Base-by-base conservation (phyloP, 2,329 filamentous ascomycete genomes). In the Alternaria brassicicola region DNA sequence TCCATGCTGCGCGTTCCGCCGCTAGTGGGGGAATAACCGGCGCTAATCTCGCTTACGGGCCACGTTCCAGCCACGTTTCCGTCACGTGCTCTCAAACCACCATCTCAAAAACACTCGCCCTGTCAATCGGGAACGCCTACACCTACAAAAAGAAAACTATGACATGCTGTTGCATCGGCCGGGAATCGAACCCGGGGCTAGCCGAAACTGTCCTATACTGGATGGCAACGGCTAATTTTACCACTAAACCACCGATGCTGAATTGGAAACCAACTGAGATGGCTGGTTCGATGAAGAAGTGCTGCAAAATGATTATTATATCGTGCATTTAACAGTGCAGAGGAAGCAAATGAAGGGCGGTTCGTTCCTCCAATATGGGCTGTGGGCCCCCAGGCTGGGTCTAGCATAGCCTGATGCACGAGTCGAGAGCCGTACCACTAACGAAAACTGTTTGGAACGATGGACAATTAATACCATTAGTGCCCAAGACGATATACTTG, bases 181-280 rank as follows among this genome's bases (percentile, higher is more conserved):
- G 43, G 26, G 23, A 52, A 59, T 59, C 61, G 61, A 61, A 63
- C 61, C 58, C 61, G 61, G 61, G 61, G 61, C 61, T 63, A 63
- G 61, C 61, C 61, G 61, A 53, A 50, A 43, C 30, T 56, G 47
- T 36, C 17, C 59, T 56, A 26, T 38, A 10, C 30, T 7, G 52
- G n/a, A 50, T 63, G 61, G 61, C 61, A 64, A 64, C 61, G 61
- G 61, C 61, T 64, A 64, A 64, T 64, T 64, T 64, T 64, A 64
- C 61, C 61, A 64, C 61, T 62, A 64, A 64, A 64, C 61, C 61
- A 63, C 58, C 61, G 58, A 63, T 63, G 61, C 61, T 21, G 19
- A 17, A 25, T n/a, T 25, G 19, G 19, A 15, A 39, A 8, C 17
- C 36, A 12, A 8, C 1, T 47, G 19, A 35, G 19, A 25, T 17